Evolutionary conservation across 768 basidiomycete species (phyloP), one percentile per base, ranked within the genome.

Genomic region (Suillus brevipes): DNA sequence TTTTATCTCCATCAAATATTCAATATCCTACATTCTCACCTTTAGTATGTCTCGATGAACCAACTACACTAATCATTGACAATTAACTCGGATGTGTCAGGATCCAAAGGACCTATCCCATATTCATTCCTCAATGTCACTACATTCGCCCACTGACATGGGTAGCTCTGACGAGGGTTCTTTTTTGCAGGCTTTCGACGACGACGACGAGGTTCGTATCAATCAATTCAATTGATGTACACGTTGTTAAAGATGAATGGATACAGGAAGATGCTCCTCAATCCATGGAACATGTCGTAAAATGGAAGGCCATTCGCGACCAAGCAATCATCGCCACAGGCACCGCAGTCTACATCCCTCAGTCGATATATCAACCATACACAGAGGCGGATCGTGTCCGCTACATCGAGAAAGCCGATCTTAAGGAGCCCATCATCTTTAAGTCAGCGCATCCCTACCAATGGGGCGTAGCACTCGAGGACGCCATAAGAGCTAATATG

Each of bases 361-460:
- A 93, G 73, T 76, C 69, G 42, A 87, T 89, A 76, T 93, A 92
- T 72, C 85, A 85, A 66, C 91, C 91, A 3, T 87, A 90, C 71
- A 92, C 91, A 3, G 87, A 86, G 61, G 90, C 89, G 65, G 91
- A 92, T 74, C 83, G 85, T 47, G 85, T 87, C 47, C 87, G 90
- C 28, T 93, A 92, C 67, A 89, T 92, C 28, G 87, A 86, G 64
- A 88, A 91, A 60, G 86, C 88, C 50, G 72, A 81, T 1, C 79
- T 92, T 50, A 86, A 89, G 69, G 73, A 74, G 4, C 89, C 90
- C 1, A 86, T 92, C 65, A 83, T 84, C 68, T 92, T 92, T 72
- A 80, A 75, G 73, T 80, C 81, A 64, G 78, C 84, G 31, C 75
- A 80, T 60, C 84, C 88, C 6, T 73, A 76, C 1, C 86, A 86